These are phyloP conservation scores for Tolypocladium tundrense DNA, from an alignment of 2,329 filamentous ascomycete species.

Conservation along the genomic window DNA sequence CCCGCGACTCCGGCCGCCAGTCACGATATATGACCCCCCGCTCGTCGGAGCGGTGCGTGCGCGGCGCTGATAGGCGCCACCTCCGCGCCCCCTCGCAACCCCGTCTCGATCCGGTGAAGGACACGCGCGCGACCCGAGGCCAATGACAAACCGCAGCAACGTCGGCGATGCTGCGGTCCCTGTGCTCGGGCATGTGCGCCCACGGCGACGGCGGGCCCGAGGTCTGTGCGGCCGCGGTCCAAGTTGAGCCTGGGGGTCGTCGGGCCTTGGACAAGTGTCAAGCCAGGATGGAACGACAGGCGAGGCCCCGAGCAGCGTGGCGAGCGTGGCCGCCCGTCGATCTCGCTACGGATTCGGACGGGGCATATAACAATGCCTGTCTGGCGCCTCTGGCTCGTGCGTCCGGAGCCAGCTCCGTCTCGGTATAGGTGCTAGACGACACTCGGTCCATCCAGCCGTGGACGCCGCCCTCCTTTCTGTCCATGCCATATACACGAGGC, in stretches of 20 bases:
- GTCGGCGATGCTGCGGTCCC: background rate
- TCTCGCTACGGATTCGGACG: background rate
- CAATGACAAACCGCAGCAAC: background rate
- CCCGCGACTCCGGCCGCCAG: background rate
- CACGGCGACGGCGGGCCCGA: no score
- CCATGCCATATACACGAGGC: background rate
- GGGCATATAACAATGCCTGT: background rate
- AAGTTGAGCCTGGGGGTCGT: background rate
- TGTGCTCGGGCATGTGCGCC: background rate
- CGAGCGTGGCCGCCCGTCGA: background rate
- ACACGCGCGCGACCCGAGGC: background rate
- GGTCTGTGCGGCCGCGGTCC: background rate
- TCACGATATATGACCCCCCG: background rate
- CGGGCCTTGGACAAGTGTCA: no score
- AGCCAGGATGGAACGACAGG: background rate
- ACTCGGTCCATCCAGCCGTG: background rate
- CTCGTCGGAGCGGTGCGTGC: background rate
- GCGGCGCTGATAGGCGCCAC: background rate
- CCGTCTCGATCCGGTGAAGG: background rate
- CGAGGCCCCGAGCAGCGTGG: background rate
- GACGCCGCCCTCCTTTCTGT: background rate
- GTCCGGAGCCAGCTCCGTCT: background rate
- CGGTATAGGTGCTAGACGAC: background rate
- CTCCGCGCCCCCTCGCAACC: background rate
- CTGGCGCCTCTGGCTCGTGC: background rate